These are phyloP conservation scores for Cladosporium sp. DNA, from an alignment of 2,329 filamentous ascomycete genomes.

Conservation along the genomic window DNA sequence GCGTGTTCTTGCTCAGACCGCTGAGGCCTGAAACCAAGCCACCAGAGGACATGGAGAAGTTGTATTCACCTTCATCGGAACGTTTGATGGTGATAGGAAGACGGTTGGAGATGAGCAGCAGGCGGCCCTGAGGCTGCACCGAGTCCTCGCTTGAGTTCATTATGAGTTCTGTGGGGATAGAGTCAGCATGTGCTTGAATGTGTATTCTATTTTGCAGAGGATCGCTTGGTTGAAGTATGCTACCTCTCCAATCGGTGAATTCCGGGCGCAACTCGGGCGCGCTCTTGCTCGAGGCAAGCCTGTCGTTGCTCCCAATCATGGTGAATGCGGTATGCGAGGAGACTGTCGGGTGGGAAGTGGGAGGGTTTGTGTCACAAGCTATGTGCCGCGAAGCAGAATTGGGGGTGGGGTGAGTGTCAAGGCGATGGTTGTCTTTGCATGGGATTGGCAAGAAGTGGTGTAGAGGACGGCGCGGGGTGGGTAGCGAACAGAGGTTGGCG, in stretches of 20 bases:
- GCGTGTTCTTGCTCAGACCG: slow-evolving; percentile 85
- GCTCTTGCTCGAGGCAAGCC: slow-evolving; percentile 13
- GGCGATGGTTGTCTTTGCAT: neutral
- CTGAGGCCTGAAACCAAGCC: slow-evolving; percentile 91
- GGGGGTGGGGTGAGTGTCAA: neutral
- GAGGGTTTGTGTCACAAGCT: neutral
- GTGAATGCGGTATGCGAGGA: neutral
- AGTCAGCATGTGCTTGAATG: neutral
- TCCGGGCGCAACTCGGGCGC: slow-evolving; percentile 9
- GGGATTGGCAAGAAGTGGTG: neutral
- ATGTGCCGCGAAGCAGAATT: neutral
- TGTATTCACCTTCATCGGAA: slow-evolving; percentile 83
- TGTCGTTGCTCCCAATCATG: slow-evolving; percentile 12
- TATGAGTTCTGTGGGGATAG: slow-evolving; percentile 8
- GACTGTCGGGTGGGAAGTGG: neutral
- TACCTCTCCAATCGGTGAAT: neutral
- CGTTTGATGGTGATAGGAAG: slow-evolving; percentile 96
- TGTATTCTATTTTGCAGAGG: neutral
- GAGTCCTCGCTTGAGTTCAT: slow-evolving; percentile 33
- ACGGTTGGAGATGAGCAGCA: slow-evolving; percentile 89
- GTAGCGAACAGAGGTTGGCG: neutral
- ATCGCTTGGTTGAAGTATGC: neutral
- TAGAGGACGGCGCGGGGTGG: neutral
- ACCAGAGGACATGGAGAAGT: slow-evolving; percentile 94
- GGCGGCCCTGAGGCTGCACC: slow-evolving; percentile 41